phyloP scores from a whole-genome alignment of 768 basidiomycete species.

The Leccinum broughii region DNA sequence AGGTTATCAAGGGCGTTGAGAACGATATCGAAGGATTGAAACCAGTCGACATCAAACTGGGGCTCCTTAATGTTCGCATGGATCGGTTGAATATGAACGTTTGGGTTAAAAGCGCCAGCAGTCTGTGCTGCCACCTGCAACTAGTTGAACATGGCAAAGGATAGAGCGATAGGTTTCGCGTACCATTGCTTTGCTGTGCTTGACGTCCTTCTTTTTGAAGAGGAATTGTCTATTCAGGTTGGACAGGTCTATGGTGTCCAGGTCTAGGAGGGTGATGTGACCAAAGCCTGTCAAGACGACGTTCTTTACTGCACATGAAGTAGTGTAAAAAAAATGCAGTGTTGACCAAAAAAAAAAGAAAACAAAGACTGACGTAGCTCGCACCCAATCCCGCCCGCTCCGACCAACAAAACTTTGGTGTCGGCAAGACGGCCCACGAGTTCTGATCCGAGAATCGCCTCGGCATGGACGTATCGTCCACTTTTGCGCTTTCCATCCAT shows the following conservation, averaged over 20 bases:
- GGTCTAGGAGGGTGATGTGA: constrained; percentile 87
- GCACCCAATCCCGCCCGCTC: constrained; percentile 96
- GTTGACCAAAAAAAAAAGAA: neutral
- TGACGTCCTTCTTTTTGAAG: constrained; percentile 96
- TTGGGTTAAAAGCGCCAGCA: constrained; percentile 82
- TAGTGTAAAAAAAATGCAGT: neutral
- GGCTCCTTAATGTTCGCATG: constrained; percentile 96
- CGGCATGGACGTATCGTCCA: constrained; percentile 58
- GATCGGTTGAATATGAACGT: constrained; percentile 82
- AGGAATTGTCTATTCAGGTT: constrained; percentile 97
- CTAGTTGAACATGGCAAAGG: neutral
- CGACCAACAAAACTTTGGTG: constrained; percentile 83
- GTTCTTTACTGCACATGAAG: constrained; percentile 78
- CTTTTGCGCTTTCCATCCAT: constrained; percentile 12
- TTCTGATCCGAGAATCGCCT: constrained; percentile 78
- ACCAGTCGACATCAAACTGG: constrained; percentile 89
- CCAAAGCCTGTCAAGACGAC: constrained; percentile 92
- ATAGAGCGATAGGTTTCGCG: constrained; percentile 14
- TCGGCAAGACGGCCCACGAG: constrained; percentile 58
- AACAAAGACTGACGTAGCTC: constrained; percentile 69
- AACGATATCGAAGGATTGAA: constrained; percentile 86
- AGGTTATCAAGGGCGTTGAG: constrained; percentile 96
- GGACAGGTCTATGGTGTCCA: constrained; percentile 98
- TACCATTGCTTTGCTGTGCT: constrained; percentile 93
- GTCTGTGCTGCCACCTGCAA: constrained; percentile 78